Percentiles rank a stretch among this genome's conserved stretches.
phyloP scores from a whole-genome alignment of 169 alveolate genomes.

The Plasmodium fragile region DNA sequence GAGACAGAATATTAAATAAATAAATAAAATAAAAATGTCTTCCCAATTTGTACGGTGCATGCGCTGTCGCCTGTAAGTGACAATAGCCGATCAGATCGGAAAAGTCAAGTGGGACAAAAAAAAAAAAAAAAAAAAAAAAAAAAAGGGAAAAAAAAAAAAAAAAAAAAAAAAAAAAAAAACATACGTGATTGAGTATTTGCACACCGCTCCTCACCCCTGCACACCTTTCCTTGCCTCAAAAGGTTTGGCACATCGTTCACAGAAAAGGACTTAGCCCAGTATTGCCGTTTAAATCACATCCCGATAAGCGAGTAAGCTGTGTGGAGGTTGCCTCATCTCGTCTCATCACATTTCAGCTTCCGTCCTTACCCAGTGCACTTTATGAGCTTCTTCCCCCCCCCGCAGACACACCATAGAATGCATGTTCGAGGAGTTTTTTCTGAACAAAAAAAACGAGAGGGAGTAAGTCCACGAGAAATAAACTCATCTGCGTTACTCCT shows the following conservation, averaged over 20 bases:
- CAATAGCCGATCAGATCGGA: neutral
- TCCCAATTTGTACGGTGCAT: neutral
- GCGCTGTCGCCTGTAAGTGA: neutral
- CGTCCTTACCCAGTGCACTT: neutral
- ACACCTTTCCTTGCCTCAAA: neutral
- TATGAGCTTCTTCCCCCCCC: neutral
- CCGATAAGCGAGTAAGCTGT: constrained; percentile 45
- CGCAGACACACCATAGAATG: constrained; percentile 43
- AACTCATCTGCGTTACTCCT: neutral
- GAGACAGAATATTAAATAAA: neutral
- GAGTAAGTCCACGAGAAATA: neutral
- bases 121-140: too few species aligned
- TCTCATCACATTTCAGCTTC: neutral
- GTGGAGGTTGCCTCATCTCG: neutral
- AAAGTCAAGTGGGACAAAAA: neutral
- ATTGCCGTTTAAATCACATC: constrained; percentile 15
- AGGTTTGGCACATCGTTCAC: constrained; percentile 16
- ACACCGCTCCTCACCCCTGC: neutral
- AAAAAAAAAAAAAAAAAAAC: neutral
- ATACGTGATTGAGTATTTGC: neutral
- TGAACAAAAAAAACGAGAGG: constrained; percentile 22
- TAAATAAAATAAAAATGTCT: neutral
- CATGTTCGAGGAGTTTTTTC: constrained; percentile 54
- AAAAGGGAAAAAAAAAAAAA: neutral
- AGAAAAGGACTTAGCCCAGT: constrained; percentile 21